phyloP scores from a whole-genome alignment of 495 filamentous ascomycete genomes.

The Parmelia sp. region DNA sequence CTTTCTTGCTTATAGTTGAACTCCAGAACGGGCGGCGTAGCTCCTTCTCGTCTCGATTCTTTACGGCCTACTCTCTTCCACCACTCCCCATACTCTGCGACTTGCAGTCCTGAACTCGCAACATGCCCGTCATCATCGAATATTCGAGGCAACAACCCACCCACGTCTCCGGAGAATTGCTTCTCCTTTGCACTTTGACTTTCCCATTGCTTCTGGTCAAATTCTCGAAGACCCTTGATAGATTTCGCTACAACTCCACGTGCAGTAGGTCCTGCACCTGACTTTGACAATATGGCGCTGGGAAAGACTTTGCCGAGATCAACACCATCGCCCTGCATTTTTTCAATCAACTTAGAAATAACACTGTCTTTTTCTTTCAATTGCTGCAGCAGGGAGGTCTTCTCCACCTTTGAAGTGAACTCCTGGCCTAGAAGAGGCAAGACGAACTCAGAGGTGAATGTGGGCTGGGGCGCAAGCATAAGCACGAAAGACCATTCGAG shows the following conservation, averaged over 20 bases:
- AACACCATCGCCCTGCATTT: constrained; percentile 61
- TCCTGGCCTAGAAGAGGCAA: constrained; percentile 62
- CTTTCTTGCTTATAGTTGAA: background rate
- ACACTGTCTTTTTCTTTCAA: constrained; percentile 73
- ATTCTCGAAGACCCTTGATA: constrained; percentile 43
- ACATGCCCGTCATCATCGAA: background rate
- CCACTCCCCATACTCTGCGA: constrained; percentile 33
- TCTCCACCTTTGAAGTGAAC: constrained; percentile 44
- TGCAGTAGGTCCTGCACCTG: constrained; percentile 32
- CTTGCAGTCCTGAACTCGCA: background rate
- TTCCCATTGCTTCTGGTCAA: constrained; percentile 41
- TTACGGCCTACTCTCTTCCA: constrained; percentile 34
- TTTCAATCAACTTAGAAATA: constrained; percentile 69
- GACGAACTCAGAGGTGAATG: constrained; percentile 55
- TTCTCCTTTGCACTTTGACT: background rate
- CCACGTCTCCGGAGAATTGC: background rate
- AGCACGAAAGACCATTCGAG: constrained; percentile 65
- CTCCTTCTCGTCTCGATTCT: background rate
- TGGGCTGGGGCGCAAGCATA: constrained; percentile 45
- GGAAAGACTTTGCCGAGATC: constrained; percentile 68
- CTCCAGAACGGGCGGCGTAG: background rate
- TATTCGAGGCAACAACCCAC: background rate
- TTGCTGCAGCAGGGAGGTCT: constrained; percentile 48
- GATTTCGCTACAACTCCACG: constrained; percentile 35
- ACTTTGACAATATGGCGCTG: constrained; percentile 45